Percentiles rank a stretch among this genome's conserved stretches.
Conservation (phyloP, 2,329 filamentous ascomycete species). For the Talaromyces pinophilus region DNA sequence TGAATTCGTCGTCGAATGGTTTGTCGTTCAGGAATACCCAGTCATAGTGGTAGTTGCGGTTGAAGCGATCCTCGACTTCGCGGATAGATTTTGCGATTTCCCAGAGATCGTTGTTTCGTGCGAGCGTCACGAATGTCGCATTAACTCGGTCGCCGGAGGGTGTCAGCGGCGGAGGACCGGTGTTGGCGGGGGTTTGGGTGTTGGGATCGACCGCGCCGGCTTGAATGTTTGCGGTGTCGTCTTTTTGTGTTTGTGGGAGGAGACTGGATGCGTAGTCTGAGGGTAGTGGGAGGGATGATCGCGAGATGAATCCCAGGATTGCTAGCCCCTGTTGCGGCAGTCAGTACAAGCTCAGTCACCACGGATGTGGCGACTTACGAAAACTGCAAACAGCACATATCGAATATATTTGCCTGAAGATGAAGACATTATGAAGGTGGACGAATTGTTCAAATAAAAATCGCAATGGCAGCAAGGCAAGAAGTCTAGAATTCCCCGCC, state of each 20-base stretch:
- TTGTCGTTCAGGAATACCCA: constrained; percentile 99
- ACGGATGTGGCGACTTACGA: constrained; percentile 60
- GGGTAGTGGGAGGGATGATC: constrained; percentile 52
- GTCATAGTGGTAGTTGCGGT: constrained; percentile 93
- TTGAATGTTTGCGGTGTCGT: neutral
- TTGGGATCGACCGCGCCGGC: constrained; percentile 3
- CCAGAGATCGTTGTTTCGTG: constrained; percentile 91
- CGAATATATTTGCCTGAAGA: constrained; percentile 50
- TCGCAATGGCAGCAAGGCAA: constrained; percentile 1
- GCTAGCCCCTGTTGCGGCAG: constrained; percentile 56
- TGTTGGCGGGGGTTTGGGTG: constrained; percentile 14
- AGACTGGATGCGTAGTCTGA: constrained; percentile 29
- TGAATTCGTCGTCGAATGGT: constrained; percentile 90
- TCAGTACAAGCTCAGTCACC: constrained; percentile 18
- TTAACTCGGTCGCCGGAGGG: constrained; percentile 70
- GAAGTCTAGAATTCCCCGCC: neutral
- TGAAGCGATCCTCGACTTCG: constrained; percentile 97
- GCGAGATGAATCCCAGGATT: constrained; percentile 80
- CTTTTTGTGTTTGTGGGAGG: constrained; percentile 22
- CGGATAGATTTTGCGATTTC: constrained; percentile 95
- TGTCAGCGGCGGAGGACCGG: constrained; percentile 22
- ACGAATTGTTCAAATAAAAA: neutral
- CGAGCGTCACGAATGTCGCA: constrained; percentile 94
- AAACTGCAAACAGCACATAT: constrained; percentile 76
- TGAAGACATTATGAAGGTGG: constrained; percentile 35